Base-by-base conservation (phyloP, 345 rosid genomes). In the Nasturtium officinale region DNA sequence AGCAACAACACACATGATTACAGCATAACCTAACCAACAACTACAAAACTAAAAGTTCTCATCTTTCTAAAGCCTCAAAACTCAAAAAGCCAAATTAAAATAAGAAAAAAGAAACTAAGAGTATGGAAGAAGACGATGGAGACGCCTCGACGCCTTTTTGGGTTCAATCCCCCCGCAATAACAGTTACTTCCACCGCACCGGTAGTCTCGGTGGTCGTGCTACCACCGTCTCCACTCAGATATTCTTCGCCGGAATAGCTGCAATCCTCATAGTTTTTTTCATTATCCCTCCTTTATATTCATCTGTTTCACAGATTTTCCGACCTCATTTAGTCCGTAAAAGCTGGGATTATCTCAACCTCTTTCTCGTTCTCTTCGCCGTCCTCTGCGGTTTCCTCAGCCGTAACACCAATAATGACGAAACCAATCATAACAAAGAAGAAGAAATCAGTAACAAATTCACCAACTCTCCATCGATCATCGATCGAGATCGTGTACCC, bases 331-430 rank as follows among this genome's bases (percentile, higher is more conserved):
- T 60, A 21, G 85, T 93, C 38, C 92, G 89, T 18, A 93, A 74
- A 77, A 73, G 90, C 54, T 90, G 97, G 97, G 96, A 85, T 67
- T 84, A 84, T 2, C 82, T 93, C 40, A 90, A 90, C 76, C 66
- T 93, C 0, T 89, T 84, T 1, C 81, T 93, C 5, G 96, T 90
- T 7, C 80, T 89, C 6, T 87, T 93, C 78, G 98, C 98, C 65
- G 79, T 93, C 37, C 38, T 89, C 5, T 93, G 94, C 18, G 98
- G 90, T 7, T 87, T 90, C 57, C 81, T 90, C 13, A 69, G 87
- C 79, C 79, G 86, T 52, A 86, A 71, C 65, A 52, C 28, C 45
- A 55, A 45, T 65, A 77, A 59, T 63, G 61, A 37, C 38, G 71
- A 69, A 64, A 72, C 71, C 70, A 78, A 50, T 71, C 51, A n/a